Evolutionary conservation across 1,139 yeast species (phyloP), one percentile per base, ranked within the genome.

Genomic region (Diutina pseudorugosa): DNA sequence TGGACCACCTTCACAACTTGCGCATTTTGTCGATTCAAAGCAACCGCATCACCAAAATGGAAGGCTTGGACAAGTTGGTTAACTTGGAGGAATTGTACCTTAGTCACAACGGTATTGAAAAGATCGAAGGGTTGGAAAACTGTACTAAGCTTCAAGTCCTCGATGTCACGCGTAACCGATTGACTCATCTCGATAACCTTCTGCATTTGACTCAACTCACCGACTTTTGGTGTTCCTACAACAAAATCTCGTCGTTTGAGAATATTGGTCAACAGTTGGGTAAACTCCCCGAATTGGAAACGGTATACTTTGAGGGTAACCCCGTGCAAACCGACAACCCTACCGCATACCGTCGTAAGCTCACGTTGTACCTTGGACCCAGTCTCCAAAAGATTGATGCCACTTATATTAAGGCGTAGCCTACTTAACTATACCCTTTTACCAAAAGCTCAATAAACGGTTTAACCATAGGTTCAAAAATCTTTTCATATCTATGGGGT

Each of bases 241-340:
- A 93, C 66, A 67, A 76, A 60, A 67, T 94, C 30, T 76, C 79
- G 36, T 72, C 79, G 48, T 91, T 88, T 65, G 81, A 81, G 49
- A 85, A 89, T 54, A 70, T 94, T 49, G 82, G 80, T 50, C 66
- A 75, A 44, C 83, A 88, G 63, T 73, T 93, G 55, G 81, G 83
- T 16, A 71, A 71, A 45, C 71, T 89, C 53, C 78, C 81, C 1
- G 74, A 77, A 6, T 72, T 94, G 53, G 95, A 90, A 54, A 89
- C 96, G 0, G 96, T 94, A 6, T 94, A 94, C 63, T 81, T 94
- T 59, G 98, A 94, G 68, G 93, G 94, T n/a, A 93, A 91, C 61
- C 98, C 98, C 1, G 65, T 94, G 16, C 97, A 93, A 62, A 62
- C 71, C 33, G 68, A 78, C 27, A 85, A 85, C 58, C 82, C 83